Evolutionary conservation across 2,329 filamentous ascomycete genomes (phyloP).

Genomic region (Neofusicoccum ribis): DNA sequence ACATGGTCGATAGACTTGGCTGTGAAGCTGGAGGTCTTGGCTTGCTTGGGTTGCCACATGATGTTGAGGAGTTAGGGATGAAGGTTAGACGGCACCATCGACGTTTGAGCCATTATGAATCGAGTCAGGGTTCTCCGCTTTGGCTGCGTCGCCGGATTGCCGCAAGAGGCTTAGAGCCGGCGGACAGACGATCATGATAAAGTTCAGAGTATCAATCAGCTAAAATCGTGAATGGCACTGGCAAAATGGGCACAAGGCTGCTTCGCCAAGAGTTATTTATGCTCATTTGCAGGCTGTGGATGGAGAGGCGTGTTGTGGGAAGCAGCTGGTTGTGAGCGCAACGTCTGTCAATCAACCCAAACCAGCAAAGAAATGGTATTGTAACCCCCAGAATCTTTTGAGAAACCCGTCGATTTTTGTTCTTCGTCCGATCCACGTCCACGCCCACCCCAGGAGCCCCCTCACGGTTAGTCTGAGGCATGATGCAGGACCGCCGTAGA

Average conservation of each 20-base stretch:
- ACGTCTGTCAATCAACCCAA: neutral
- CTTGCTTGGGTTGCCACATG: neutral
- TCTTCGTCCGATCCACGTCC: slow-evolving; percentile 4
- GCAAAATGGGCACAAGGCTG: neutral
- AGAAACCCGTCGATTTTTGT: slow-evolving; percentile 11
- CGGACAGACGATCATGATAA: neutral
- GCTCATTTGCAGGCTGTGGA: too few species aligned
- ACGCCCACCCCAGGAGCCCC: slow-evolving; percentile 7
- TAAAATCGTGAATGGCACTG: neutral
- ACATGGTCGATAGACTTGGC: slow-evolving; percentile 10
- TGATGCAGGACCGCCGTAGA: slow-evolving; percentile 13
- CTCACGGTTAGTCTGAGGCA: slow-evolving; percentile 7
- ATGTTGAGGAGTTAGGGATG: neutral
- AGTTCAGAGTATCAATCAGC: neutral
- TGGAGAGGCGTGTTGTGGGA: neutral
- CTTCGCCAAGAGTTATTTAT: too few species aligned
- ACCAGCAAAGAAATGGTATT: slow-evolving; percentile 17
- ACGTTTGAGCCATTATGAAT: neutral
- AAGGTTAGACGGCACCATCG: neutral
- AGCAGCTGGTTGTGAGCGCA: neutral
- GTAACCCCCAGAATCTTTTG: slow-evolving; percentile 3
- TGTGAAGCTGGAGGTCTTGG: slow-evolving; percentile 1
- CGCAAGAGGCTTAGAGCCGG: neutral
- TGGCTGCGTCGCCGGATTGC: neutral
- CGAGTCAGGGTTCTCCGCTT: neutral